These are phyloP conservation scores for Microbotryum violaceum DNA, from an alignment of 1,284 basidiomycete species.

Conservation along the genomic window DNA sequence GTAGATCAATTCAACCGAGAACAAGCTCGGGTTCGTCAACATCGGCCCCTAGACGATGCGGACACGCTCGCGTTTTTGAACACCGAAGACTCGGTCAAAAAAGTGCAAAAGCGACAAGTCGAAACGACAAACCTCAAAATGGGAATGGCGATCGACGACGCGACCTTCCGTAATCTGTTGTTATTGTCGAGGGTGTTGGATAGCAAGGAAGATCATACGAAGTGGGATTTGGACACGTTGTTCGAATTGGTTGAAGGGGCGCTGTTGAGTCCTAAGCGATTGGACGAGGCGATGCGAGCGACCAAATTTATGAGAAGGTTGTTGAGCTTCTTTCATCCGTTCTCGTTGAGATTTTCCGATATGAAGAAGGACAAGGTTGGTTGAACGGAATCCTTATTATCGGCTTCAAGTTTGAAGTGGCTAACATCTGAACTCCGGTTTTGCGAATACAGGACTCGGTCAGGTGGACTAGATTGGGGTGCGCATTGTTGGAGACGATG, in stretches of 20 bases:
- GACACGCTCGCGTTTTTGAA: constrained; percentile 68
- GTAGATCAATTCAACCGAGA: constrained; percentile 90
- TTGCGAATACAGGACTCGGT: constrained; percentile 44
- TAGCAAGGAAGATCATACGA: constrained; percentile 71
- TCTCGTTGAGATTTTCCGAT: constrained; percentile 74
- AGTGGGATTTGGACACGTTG: constrained; percentile 86
- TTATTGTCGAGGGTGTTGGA: constrained; percentile 82
- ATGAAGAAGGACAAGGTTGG: constrained; percentile 52
- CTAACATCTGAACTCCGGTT: neutral
- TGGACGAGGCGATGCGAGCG: constrained; percentile 90
- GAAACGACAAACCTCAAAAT: constrained; percentile 82
- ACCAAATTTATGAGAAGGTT: constrained; percentile 79
- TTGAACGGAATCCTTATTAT: constrained; percentile 44
- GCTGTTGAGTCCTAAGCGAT: constrained; percentile 77
- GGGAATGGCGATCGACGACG: constrained; percentile 85
- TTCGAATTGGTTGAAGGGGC: constrained; percentile 89
- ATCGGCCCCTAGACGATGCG: neutral
- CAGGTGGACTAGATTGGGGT: constrained; percentile 67
- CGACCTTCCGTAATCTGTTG: constrained; percentile 59
- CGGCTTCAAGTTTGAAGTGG: no score
- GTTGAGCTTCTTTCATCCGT: constrained; percentile 88
- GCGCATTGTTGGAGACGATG: constrained; percentile 71
- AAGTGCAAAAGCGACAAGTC: constrained; percentile 55
- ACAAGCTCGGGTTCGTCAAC: constrained; percentile 37
- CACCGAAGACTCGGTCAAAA: neutral